Evolutionary conservation across 2,329 filamentous ascomycete genomes (phyloP).

Genomic region (Emergomyces pasteurianus): DNA sequence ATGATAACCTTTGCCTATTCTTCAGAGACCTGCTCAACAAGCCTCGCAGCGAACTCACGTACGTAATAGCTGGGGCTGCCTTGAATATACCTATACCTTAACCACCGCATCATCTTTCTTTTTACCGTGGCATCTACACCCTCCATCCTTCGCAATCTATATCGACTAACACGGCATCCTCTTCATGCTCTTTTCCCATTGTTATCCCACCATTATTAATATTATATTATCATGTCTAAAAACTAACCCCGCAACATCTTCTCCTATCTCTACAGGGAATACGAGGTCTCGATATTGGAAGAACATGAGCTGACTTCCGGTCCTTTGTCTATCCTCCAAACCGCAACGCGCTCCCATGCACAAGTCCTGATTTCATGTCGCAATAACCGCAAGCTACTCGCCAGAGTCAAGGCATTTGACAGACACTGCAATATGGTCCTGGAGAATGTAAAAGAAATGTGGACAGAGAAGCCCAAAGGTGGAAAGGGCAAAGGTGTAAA

Average conservation of each 20-base stretch:
- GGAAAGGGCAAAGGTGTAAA: slow-evolving; percentile 91
- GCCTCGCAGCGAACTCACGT: slow-evolving; percentile 85
- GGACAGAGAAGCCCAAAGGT: slow-evolving; percentile 84
- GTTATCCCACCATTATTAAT: background rate
- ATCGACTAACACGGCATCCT: slow-evolving; percentile 10
- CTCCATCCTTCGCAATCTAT: background rate
- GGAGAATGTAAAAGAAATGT: slow-evolving; percentile 98
- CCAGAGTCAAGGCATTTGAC: slow-evolving; percentile 96
- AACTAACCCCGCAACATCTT: slow-evolving; percentile 13
- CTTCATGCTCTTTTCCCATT: slow-evolving; percentile 2
- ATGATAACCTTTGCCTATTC: slow-evolving; percentile 15
- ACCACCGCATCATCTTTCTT: background rate
- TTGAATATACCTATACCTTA: background rate
- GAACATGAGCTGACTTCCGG: slow-evolving; percentile 70
- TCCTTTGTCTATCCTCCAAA: slow-evolving; percentile 87
- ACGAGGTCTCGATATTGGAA: slow-evolving; percentile 73
- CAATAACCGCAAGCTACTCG: slow-evolving; percentile 96
- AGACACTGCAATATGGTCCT: slow-evolving; percentile 98
- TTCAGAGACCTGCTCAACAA: slow-evolving; percentile 76
- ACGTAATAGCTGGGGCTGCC: slow-evolving; percentile 31
- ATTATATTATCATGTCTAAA: background rate
- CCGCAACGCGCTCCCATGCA: slow-evolving; percentile 83
- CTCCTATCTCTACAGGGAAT: slow-evolving; percentile 51
- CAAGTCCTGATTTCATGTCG: slow-evolving; percentile 96
- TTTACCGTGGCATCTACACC: background rate